These are phyloP conservation scores for Salvia splendens DNA, from an alignment of 257 asterid genomes.

Conservation along the genomic window DNA sequence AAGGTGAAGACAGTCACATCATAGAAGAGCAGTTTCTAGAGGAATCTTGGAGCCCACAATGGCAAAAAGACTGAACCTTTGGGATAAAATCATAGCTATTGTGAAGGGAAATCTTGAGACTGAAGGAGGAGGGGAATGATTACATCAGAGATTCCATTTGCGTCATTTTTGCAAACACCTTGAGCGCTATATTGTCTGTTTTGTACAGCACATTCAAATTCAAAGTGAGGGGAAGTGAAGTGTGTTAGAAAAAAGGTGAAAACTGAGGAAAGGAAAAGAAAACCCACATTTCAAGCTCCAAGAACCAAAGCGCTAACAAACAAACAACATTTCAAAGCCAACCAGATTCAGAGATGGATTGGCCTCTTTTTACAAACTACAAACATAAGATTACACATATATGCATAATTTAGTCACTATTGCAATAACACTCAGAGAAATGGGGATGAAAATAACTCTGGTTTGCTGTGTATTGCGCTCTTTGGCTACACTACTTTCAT, in stretches of 20 bases:
- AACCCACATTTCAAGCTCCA: constrained; percentile 21
- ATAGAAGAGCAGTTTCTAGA: constrained; percentile 28
- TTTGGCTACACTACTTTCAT: background rate
- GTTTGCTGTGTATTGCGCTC: too few relatives aligned
- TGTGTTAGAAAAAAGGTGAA: background rate
- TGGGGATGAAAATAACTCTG: background rate
- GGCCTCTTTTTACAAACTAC: background rate
- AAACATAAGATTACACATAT: background rate
- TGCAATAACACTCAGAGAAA: background rate
- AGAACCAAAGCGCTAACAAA: constrained; percentile 19
- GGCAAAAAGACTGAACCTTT: constrained; percentile 31
- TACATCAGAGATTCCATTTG: constrained; percentile 39
- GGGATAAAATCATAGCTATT: constrained; percentile 27
- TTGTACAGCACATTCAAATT: background rate
- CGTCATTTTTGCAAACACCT: constrained; percentile 29
- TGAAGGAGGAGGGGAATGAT: constrained; percentile 55
- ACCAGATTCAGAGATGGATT: background rate
- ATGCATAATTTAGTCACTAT: too few relatives aligned
- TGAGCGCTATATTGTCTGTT: background rate
- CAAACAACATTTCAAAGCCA: constrained; percentile 18
- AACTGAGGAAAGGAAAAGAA: constrained; percentile 9
- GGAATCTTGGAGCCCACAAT: constrained; percentile 46
- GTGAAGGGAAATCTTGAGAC: constrained; percentile 41
- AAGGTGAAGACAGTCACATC: constrained; percentile 25
- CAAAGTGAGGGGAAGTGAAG: constrained; percentile 6